Base-by-base conservation (phyloP, 2,329 filamentous ascomycete genomes). In the Coniochaeta sp. region DNA sequence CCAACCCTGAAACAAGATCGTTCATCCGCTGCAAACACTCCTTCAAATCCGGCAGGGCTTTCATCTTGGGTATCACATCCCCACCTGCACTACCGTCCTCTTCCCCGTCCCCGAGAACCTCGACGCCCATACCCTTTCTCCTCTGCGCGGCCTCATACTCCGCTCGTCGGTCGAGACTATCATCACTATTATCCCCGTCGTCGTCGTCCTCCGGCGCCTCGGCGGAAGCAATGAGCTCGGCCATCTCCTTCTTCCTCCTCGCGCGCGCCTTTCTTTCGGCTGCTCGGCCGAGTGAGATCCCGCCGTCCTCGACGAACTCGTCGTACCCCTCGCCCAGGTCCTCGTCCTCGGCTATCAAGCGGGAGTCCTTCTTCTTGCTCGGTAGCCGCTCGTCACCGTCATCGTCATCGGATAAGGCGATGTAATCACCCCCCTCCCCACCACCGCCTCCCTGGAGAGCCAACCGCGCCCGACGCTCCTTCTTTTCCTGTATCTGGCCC, bases 251-350 rank as follows among this genome's bases (percentile, higher is more conserved):
- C 27, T 88, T 82, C 27, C 88, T 81, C 42, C 78, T 79, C 50
- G 75, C 77, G 48, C 79, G 74, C 0, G 81, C 85, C 58, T 90
- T 88, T 18, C 80, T 82, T 67, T 94, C 89, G 0, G 90, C 90
- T 55, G 87, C 88, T 55, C 79, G 83, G 30, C 91, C 89, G 0
- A 96, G 75, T 1, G 88, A 81, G 9, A 96, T 81, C 7, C 82
- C 82, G 8, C 88, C 90, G 63, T 96, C 89, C 35, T 94, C 88
- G 8, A 94, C 89, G 60, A 89, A 96, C 51, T 92, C 86, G 54
- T 97, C 92, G 60, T 95, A 97, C 0, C 91, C 91, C 70, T 97
- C 94, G 32, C 88, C 89, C 0, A 96, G 79, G 62, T 97, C 90
- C 64, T 97, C 92, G 60, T 97, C 92, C 30, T 96, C 91, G 38